Percentiles rank a stretch among this genome's conserved stretches.
These are phyloP conservation scores for Colletotrichum sp. DNA, from an alignment of 2,329 filamentous ascomycete genomes.

Conservation along the genomic window DNA sequence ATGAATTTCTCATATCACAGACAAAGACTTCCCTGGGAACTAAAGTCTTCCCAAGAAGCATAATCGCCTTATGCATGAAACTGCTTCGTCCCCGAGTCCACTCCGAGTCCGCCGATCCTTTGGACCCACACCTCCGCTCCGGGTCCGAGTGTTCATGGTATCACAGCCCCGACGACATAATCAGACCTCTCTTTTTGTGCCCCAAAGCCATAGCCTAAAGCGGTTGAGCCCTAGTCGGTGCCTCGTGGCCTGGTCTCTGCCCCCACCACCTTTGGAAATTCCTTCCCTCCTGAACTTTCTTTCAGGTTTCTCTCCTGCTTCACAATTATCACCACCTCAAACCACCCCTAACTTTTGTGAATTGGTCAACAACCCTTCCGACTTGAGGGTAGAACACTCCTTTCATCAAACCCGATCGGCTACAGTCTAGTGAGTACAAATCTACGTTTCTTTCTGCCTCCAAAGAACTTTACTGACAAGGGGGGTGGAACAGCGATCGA, in stretches of 20 bases:
- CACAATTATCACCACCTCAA: not conserved
- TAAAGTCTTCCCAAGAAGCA: not conserved
- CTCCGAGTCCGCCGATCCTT: not conserved
- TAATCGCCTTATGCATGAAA: not conserved
- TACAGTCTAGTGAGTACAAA: not conserved
- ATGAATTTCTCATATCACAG: not conserved
- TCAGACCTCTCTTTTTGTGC: not conserved
- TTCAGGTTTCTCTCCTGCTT: not conserved
- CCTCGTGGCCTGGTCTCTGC: not conserved
- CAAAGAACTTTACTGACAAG: not conserved
- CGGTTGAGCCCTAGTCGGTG: not conserved
- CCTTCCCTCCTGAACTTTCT: not conserved
- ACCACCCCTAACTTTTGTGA: not conserved
- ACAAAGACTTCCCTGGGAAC: not conserved
- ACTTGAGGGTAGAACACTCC: not conserved
- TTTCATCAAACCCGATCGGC: not conserved
- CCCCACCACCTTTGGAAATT: not conserved
- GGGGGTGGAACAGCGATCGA: not conserved
- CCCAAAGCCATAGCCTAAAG: not conserved
- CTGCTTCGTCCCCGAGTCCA: not conserved
- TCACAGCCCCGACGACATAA: not conserved
- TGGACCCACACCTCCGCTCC: not conserved
- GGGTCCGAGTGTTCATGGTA: not conserved
- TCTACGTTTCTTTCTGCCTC: not conserved
- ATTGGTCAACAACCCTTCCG: not conserved